These are phyloP conservation scores for Candida pseudofarinosa DNA, from an alignment of 805 yeast species.

Conservation along the genomic window DNA sequence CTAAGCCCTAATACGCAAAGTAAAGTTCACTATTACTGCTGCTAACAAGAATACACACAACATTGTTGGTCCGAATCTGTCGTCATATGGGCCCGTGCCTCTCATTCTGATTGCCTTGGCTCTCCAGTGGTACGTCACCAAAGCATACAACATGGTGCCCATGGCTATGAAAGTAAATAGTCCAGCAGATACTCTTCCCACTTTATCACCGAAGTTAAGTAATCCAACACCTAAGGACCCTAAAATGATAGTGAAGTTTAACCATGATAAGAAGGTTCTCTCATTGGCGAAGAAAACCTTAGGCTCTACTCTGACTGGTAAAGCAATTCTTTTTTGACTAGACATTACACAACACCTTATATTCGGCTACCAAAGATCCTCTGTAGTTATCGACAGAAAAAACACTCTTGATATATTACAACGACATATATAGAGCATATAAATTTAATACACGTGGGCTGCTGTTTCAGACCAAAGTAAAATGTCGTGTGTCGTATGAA, in stretches of 20 bases:
- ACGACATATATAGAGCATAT: no score
- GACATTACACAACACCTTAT: slow-evolving; percentile 10
- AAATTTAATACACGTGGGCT: no score
- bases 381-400: no score
- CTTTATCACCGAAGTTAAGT: slow-evolving; percentile 90
- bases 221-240: slow-evolving; percentile 97
- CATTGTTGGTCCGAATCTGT: slow-evolving; percentile 97
- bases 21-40: slow-evolving; percentile 91
- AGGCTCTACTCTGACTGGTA: slow-evolving; percentile 98
- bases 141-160: slow-evolving; percentile 96
- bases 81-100: slow-evolving; percentile 99
- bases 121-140: slow-evolving; percentile 97
- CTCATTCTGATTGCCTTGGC: slow-evolving; percentile 97
- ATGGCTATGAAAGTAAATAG: slow-evolving; percentile 93
- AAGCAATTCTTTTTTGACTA: slow-evolving; percentile 77
- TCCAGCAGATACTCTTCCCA: slow-evolving; percentile 91
- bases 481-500: no score
- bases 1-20: slow-evolving; percentile 72
- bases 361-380: no score
- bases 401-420: no score
- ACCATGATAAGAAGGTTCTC: slow-evolving; percentile 97
- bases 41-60: slow-evolving; percentile 87
- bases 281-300: slow-evolving; percentile 98
- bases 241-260: slow-evolving; percentile 95
- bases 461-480: no score